Percentiles rank a stretch among this genome's conserved stretches.
Evolutionary conservation across 345 rosid genomes (phyloP).

Genomic region (Acer saccharum): DNA sequence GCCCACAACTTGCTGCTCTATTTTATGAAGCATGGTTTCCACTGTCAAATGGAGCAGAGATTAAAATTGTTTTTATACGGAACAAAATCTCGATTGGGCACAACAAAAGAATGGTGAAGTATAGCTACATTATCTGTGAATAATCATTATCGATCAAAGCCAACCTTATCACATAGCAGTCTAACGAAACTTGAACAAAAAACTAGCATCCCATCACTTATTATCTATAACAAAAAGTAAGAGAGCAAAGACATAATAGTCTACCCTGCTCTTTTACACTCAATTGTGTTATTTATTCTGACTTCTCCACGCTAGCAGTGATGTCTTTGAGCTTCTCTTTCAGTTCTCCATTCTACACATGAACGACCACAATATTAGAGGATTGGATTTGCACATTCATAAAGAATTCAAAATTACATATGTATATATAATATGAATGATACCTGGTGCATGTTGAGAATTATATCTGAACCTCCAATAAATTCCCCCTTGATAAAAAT

Average conservation of each 20-base stretch:
- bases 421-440: not conserved
- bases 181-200: not conserved
- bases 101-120: not conserved
- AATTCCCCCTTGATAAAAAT: slow-evolving; percentile 93
- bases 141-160: not conserved
- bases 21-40: not conserved
- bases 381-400: slow-evolving; percentile 4
- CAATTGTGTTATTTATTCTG: slow-evolving; percentile 18
- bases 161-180: not conserved
- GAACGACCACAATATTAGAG: not conserved
- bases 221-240: not conserved
- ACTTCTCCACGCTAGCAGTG: slow-evolving; percentile 29
- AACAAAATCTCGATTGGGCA: not conserved
- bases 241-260: not conserved
- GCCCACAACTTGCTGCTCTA: too few species aligned
- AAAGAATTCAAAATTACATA: not conserved
- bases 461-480: slow-evolving; percentile 92
- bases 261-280: not conserved
- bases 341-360: slow-evolving; percentile 74
- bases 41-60: not conserved
- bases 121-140: not conserved
- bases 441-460: slow-evolving; percentile 93
- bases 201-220: not conserved
- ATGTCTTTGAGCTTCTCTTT: slow-evolving; percentile 76
- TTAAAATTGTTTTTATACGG: not conserved